Percentiles rank a stretch among this genome's conserved stretches.
phyloP scores from a whole-genome alignment of 176 grass and related monocot genomes.

The Melocanna baccifera region DNA sequence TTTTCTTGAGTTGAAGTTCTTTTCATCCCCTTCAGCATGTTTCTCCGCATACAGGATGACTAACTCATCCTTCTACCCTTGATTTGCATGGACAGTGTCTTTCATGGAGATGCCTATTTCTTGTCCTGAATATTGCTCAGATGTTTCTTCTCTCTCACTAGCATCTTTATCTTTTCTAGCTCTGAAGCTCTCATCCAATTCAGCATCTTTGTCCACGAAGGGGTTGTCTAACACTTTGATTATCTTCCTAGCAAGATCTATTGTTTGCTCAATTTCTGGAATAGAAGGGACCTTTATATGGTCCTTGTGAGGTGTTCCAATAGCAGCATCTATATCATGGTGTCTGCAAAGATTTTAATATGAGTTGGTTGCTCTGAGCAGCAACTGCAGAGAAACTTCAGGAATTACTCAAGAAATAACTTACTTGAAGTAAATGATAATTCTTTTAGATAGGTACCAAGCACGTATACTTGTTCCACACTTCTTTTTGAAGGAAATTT shows the following conservation, averaged over 20 bases:
- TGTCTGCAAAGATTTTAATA: too few species aligned
- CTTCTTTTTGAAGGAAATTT: too few species aligned
- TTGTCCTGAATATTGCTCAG: background rate
- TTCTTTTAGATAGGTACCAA: too few species aligned
- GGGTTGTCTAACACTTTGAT: background rate
- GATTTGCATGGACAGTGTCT: background rate
- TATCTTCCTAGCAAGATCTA: slow-evolving; percentile 36
- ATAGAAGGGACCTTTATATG: too few species aligned
- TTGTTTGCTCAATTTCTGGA: too few species aligned
- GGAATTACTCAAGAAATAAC: too few species aligned
- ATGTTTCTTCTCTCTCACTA: background rate
- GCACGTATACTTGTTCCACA: too few species aligned
- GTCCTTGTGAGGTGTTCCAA: too few species aligned
- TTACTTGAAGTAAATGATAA: too few species aligned
- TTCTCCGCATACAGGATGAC: background rate
- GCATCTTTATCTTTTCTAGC: background rate
- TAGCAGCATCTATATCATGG: too few species aligned
- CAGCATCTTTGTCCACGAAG: background rate
- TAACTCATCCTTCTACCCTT: background rate
- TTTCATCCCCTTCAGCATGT: slow-evolving; percentile 11
- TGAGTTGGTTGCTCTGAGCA: too few species aligned
- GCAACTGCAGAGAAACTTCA: too few species aligned
- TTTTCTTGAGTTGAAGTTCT: background rate
- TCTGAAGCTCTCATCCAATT: background rate
- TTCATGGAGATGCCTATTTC: background rate